Evolutionary conservation across 2,329 filamentous ascomycete genomes (phyloP), one percentile per base, ranked within the genome.

Genomic region (Sporothrix curviconia): DNA sequence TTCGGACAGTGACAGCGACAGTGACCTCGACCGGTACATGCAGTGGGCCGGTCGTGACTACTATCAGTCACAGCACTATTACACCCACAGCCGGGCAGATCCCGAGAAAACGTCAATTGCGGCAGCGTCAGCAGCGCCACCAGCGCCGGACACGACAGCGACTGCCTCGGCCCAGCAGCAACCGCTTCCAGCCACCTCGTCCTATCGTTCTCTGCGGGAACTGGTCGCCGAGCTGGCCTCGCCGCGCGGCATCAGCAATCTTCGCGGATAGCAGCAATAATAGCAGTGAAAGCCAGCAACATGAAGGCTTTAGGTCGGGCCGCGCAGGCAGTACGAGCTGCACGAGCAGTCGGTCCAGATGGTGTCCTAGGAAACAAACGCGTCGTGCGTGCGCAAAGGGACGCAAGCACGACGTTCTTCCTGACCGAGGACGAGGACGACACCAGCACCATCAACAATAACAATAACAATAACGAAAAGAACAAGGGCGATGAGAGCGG

Each of bases 31-130:
- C 17, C 49, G 49, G 14, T 52, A 40, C 24, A 39, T 52, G 49
- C 49, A 52, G 49, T 52, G 49, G 49, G 51, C 51, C 37, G 51
- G 51, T 25, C 51, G 51, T 5, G 39, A 44, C 39, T 54, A 43
- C 28, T 25, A 54, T n/a, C 51, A 36, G 37, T 39, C 24, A 28
- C 37, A 54, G 42, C 22, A 32, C n/a, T 25, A 49, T n/a, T n/a
- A n/a, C n/a, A n/a, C n/a, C 30, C 44, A 36, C 34, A 4, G 32
- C 24, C 32, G 22, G 19, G 4, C 1, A 2, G 19, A 37, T n/a
- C n/a, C 36, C 6, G 39, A 15, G 7, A 37, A 3, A n/a, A 53
- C 50, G 15, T n/a, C 5, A 22, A 28, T 3, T 11, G 37, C 50
- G 14, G 19, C 4, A 46, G 9, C 15, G 17, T 4, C 36, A 32